These are phyloP conservation scores for Setaria viridis DNA, from an alignment of 202 grass and related monocot species.

Conservation along the genomic window DNA sequence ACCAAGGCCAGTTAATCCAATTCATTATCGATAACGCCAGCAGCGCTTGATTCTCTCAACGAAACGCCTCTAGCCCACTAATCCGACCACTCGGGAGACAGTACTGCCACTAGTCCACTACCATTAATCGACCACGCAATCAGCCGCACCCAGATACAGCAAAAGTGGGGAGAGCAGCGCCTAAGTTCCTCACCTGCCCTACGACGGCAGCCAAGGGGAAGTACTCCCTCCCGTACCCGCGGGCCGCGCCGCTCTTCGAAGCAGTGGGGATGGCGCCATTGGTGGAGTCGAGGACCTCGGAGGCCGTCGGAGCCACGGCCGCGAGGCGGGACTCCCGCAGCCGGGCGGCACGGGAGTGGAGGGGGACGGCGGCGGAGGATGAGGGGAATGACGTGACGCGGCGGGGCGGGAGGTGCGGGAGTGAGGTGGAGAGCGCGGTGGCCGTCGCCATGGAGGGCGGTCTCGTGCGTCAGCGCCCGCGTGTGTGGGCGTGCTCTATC, in stretches of 20 bases:
- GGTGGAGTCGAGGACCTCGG: constrained; percentile 68
- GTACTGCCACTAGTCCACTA: not conserved
- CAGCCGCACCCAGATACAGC: not conserved
- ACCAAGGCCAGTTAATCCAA: not conserved
- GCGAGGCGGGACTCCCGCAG: constrained; percentile 28
- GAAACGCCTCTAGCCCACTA: not conserved
- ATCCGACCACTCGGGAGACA: not conserved
- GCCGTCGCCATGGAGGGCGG: constrained; percentile 59
- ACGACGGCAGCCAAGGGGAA: constrained; percentile 93
- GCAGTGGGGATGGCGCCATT: constrained; percentile 65
- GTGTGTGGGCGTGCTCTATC: constrained; percentile 41
- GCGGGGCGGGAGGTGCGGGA: constrained; percentile 42
- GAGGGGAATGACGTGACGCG: constrained; percentile 25
- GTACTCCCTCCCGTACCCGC: constrained; percentile 76
- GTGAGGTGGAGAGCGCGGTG: constrained; percentile 59
- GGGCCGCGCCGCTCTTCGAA: not conserved
- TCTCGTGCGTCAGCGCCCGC: constrained; percentile 1
- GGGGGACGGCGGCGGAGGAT: constrained; percentile 22
- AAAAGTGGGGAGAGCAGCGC: not conserved
- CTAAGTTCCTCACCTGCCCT: constrained; percentile 65
- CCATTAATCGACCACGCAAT: not conserved
- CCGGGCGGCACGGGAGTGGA: constrained; percentile 8
- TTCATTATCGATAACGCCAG: not conserved
- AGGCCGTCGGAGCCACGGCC: constrained; percentile 39
- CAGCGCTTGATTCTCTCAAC: not conserved